Percentiles rank a stretch among this genome's conserved stretches.
Conservation (phyloP, 2,329 filamentous ascomycete genomes). For the Diaporthe vexans region DNA sequence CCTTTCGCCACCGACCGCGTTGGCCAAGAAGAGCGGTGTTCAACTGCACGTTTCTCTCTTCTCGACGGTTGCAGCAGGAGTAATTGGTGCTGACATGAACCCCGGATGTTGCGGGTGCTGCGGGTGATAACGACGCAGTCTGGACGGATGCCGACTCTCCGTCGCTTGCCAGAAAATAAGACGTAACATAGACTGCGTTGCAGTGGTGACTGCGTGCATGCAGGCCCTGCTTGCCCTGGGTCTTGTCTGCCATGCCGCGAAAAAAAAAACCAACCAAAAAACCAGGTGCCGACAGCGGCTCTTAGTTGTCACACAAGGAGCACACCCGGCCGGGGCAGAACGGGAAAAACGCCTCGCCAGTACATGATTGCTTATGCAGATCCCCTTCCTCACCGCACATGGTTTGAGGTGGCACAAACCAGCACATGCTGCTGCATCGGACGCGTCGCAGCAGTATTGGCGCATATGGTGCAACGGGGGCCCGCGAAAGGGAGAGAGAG, state of each 20-base stretch:
- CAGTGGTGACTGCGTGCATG: not conserved
- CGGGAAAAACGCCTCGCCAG: slow-evolving; percentile 22
- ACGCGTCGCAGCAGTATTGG: slow-evolving; percentile 22
- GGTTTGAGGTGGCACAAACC: slow-evolving; percentile 30
- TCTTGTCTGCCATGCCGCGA: not conserved
- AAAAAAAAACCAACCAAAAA: rapidly evolving
- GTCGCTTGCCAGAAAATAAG: not conserved
- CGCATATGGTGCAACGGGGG: not conserved
- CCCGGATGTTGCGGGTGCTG: not conserved
- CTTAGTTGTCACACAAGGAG: slow-evolving; percentile 1
- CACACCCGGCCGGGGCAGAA: not conserved
- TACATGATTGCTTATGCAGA: slow-evolving; percentile 15
- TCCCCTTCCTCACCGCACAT: slow-evolving; percentile 28
- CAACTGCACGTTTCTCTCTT: not conserved
- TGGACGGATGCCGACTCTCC: slow-evolving; percentile 19
- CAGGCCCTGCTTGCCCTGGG: not conserved
- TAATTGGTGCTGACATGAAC: not conserved
- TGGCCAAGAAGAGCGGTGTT: not conserved
- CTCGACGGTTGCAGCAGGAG: not conserved
- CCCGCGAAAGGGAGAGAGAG: not conserved
- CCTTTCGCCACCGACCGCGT: not conserved
- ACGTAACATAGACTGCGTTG: not conserved
- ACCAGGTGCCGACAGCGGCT: slow-evolving; percentile 5
- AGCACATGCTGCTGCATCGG: slow-evolving; percentile 33
- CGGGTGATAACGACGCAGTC: not conserved